Conservation (phyloP, 768 basidiomycete species). For the Tylopilus cervinicoccineus region DNA sequence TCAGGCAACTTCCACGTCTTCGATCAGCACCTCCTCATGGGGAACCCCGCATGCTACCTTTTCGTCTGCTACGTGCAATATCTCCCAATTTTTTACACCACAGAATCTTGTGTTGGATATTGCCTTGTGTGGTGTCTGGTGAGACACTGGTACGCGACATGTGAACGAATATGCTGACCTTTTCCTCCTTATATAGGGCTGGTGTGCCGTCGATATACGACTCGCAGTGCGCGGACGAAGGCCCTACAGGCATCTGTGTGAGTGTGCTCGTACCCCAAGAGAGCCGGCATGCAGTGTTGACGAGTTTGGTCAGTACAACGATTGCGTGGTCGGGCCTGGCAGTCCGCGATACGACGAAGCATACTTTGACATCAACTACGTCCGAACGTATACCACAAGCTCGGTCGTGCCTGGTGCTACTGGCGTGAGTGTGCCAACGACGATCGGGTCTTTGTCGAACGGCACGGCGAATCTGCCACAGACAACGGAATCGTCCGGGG, state of each 20-base stretch:
- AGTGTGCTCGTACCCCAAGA: slow-evolving; percentile 10
- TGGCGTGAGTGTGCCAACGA: neutral
- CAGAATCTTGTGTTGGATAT: slow-evolving; percentile 55
- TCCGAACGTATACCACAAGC: slow-evolving; percentile 52
- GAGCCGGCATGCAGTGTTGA: neutral
- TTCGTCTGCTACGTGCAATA: slow-evolving; percentile 40
- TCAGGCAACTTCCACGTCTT: slow-evolving; percentile 28
- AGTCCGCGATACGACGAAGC: slow-evolving; percentile 53
- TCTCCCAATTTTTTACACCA: slow-evolving; percentile 40
- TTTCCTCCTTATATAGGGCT: slow-evolving; percentile 38
- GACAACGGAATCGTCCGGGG: neutral
- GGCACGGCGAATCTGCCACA: neutral
- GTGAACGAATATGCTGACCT: neutral
- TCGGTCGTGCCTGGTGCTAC: slow-evolving; percentile 8
- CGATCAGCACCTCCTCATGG: slow-evolving; percentile 40
- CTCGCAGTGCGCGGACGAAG: slow-evolving; percentile 37
- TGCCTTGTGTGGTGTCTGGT: slow-evolving; percentile 51
- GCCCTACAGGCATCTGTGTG: slow-evolving; percentile 41
- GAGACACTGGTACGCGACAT: slow-evolving; percentile 9
- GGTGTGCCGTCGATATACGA: slow-evolving; percentile 42
- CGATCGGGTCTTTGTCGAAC: neutral
- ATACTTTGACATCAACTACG: slow-evolving; percentile 64
- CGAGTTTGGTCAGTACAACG: slow-evolving; percentile 37
- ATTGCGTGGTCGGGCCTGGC: slow-evolving; percentile 53
- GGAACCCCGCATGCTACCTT: slow-evolving; percentile 44